Percentiles rank a stretch among this genome's conserved stretches.
phyloP scores from a whole-genome alignment of 2,329 filamentous ascomycete genomes.

The Elsinoe fawcettii region DNA sequence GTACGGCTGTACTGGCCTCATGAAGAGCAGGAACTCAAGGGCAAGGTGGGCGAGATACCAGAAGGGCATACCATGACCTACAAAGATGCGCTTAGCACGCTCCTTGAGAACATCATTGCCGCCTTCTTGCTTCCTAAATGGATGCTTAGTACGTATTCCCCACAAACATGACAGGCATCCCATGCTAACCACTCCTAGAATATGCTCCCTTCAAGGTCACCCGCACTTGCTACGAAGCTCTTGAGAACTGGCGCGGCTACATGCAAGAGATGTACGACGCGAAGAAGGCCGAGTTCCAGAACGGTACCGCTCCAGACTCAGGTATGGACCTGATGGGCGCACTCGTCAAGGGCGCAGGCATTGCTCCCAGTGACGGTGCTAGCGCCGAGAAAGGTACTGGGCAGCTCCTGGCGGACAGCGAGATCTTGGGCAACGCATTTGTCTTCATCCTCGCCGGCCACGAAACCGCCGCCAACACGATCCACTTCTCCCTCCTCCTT shows the following conservation, averaged over 20 bases:
- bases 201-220: constrained; percentile 46
- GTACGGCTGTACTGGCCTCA: constrained; percentile 50
- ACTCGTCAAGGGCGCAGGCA: constrained; percentile 42
- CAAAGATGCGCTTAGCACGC: constrained; percentile 51
- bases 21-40: constrained; percentile 35
- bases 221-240: constrained; percentile 47
- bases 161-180: background rate
- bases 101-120: constrained; percentile 57
- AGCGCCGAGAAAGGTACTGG: constrained; percentile 40
- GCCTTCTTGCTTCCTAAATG: constrained; percentile 54
- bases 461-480: constrained; percentile 68
- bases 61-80: constrained; percentile 58
- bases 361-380: constrained; percentile 32
- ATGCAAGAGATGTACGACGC: constrained; percentile 60
- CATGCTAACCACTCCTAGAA: constrained; percentile 15
- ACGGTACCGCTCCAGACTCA: constrained; percentile 31
- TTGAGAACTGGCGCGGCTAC: constrained; percentile 59
- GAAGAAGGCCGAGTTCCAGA: constrained; percentile 46
- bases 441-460: constrained; percentile 63
- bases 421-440: constrained; percentile 65
- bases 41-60: constrained; percentile 25
- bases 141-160: constrained; percentile 40
- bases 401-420: constrained; percentile 48
- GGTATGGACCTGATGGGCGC: constrained; percentile 51
- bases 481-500: constrained; percentile 63